Evolutionary conservation across 225 moss, liverwort and hornwort genomes (phyloP).

Genomic region (Anthoceros angustus): DNA sequence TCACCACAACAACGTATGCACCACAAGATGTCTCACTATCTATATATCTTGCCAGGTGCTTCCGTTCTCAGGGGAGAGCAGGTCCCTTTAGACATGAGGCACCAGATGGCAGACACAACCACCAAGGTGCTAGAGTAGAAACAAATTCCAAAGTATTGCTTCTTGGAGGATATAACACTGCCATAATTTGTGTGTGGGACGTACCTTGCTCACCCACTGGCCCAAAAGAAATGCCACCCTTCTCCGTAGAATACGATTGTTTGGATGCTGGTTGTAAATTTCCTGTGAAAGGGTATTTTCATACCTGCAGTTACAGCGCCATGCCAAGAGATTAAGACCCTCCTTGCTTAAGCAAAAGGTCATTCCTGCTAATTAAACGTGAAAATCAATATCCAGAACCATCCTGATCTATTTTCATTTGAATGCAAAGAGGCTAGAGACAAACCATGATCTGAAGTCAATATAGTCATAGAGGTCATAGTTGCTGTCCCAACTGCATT

Average conservation of each 20-base stretch:
- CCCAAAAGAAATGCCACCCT: slow-evolving; percentile 94
- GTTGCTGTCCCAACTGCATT: slow-evolving; percentile 92
- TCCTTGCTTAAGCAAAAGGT: neutral
- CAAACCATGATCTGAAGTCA: slow-evolving; percentile 92
- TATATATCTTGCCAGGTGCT: too few relatives aligned
- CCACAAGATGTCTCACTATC: too few relatives aligned
- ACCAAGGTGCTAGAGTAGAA: too few relatives aligned
- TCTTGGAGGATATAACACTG: neutral
- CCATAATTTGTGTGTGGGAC: neutral
- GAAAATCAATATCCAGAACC: neutral
- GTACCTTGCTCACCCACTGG: slow-evolving; percentile 99
- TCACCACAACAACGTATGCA: too few relatives aligned
- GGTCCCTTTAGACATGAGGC: too few relatives aligned
- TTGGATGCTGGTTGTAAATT: slow-evolving; percentile 73
- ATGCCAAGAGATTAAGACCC: neutral
- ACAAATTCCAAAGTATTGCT: too few relatives aligned
- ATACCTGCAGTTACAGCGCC: slow-evolving; percentile 37
- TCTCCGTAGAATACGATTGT: slow-evolving; percentile 71
- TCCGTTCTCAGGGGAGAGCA: too few relatives aligned
- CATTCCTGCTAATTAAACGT: neutral
- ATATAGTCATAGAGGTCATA: slow-evolving; percentile 97
- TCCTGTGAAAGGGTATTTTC: slow-evolving; percentile 84
- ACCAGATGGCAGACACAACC: too few relatives aligned
- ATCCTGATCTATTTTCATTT: neutral
- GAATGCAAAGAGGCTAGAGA: slow-evolving; percentile 5